Evolutionary conservation across 768 basidiomycete species (phyloP).

Genomic region (Suillus lakei): DNA sequence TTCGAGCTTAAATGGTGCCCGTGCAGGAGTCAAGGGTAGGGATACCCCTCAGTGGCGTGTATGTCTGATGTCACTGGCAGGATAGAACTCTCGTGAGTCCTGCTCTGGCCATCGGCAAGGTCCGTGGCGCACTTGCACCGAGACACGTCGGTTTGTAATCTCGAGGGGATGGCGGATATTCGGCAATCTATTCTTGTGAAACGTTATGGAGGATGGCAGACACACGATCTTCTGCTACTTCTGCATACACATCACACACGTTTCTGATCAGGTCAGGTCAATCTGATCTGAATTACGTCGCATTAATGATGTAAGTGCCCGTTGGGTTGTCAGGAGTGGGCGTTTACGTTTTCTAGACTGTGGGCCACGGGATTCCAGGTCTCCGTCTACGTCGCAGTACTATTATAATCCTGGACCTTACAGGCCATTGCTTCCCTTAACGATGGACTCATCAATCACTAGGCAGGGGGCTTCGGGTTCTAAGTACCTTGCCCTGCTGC

Average conservation of each 20-base stretch:
- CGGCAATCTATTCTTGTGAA: background rate
- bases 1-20: background rate
- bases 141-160: background rate
- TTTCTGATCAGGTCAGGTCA: background rate
- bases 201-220: background rate
- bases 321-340: background rate
- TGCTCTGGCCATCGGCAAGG: no score
- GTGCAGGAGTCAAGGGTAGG: background rate
- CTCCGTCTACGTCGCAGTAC: background rate
- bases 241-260: background rate
- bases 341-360: background rate
- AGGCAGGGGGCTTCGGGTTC: background rate
- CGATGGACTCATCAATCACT: background rate
- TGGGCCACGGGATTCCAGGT: background rate
- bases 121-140: background rate
- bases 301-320: background rate
- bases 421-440: background rate
- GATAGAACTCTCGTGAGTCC: background rate
- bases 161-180: background rate
- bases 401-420: background rate
- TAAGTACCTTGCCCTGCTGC: background rate
- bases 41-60: background rate
- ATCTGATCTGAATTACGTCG: background rate
- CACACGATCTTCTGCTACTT: background rate
- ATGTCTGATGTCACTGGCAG: background rate